Evolutionary conservation across 768 basidiomycete genomes (phyloP).

Genomic region (Leccinum arenicola): DNA sequence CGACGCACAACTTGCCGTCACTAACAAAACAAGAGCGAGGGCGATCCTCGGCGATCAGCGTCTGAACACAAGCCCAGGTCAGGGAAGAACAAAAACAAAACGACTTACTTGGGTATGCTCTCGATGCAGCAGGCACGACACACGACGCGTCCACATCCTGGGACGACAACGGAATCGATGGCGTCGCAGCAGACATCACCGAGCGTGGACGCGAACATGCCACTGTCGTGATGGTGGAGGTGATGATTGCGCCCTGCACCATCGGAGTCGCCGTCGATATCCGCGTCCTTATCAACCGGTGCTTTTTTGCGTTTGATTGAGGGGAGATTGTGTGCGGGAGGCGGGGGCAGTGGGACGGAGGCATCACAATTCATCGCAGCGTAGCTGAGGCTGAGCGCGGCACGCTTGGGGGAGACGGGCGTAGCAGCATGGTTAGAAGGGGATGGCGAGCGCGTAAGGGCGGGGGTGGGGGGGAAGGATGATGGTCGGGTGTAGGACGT

Average conservation of each 20-base stretch:
- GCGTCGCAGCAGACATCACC: not conserved
- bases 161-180: conserved; percentile 15
- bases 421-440: conserved; percentile 14
- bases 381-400: conserved; percentile 23
- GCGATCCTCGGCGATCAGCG: conserved; percentile 7
- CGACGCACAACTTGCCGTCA: conserved; percentile 32
- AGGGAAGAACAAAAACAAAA: not conserved
- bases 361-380: conserved; percentile 23
- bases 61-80: not conserved
- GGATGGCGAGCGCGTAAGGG: conserved; percentile 34
- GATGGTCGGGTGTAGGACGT: conserved; percentile 30
- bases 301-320: conserved; percentile 30
- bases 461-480: conserved; percentile 37
- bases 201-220: not conserved
- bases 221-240: not conserved
- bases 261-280: conserved; percentile 11
- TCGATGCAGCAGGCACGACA: conserved; percentile 37
- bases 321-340: not conserved
- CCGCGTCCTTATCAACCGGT: conserved; percentile 19
- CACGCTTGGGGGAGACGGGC: conserved; percentile 28
- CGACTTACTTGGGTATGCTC: conserved; percentile 33
- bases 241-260: not conserved
- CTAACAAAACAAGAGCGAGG: conserved; percentile 5
- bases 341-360: not conserved
- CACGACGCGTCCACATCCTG: conserved; percentile 36